Evolutionary conservation across 1,284 basidiomycete species (phyloP).

Genomic region (Rhodotorula sp.): DNA sequence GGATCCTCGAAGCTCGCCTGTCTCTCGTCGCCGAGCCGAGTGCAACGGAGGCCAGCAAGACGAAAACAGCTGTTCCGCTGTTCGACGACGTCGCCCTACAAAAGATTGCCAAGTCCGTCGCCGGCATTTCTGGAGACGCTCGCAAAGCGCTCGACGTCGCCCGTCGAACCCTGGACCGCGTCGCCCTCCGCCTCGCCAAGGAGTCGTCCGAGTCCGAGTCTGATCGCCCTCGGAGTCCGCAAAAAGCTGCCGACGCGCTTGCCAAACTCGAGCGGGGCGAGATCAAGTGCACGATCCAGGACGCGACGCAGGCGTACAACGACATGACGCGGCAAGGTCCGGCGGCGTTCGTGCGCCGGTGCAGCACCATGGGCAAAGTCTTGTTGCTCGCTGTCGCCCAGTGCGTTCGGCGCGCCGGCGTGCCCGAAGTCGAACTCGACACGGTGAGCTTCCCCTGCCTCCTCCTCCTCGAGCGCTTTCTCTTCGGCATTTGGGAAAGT

Average conservation of each 20-base stretch:
- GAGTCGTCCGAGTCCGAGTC: not conserved
- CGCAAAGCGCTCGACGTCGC: slow-evolving; percentile 90
- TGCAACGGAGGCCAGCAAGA: slow-evolving; percentile 44
- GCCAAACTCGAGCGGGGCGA: slow-evolving; percentile 59
- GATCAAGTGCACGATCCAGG: slow-evolving; percentile 48
- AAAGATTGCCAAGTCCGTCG: slow-evolving; percentile 86
- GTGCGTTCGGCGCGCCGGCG: slow-evolving; percentile 76
- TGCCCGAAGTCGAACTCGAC: slow-evolving; percentile 51
- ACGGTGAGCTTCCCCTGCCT: slow-evolving; percentile 27
- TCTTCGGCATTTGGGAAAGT: not conserved
- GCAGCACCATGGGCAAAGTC: slow-evolving; percentile 80
- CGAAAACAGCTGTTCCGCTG: slow-evolving; percentile 57
- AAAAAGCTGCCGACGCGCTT: not conserved
- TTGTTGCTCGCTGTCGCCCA: slow-evolving; percentile 84
- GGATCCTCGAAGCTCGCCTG: slow-evolving; percentile 82
- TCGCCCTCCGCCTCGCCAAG: slow-evolving; percentile 11
- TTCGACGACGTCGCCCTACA: slow-evolving; percentile 70
- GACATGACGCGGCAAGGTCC: slow-evolving; percentile 90
- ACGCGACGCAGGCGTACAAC: slow-evolving; percentile 59
- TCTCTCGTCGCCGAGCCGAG: slow-evolving; percentile 46
- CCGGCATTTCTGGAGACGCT: slow-evolving; percentile 91
- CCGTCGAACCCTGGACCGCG: slow-evolving; percentile 54
- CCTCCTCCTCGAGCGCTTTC: not conserved
- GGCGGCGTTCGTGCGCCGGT: slow-evolving; percentile 72
- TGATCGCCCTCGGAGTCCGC: too few relatives aligned